phyloP scores from a whole-genome alignment of 2,329 filamentous ascomycete species.

The Orbilia brochopaga region DNA sequence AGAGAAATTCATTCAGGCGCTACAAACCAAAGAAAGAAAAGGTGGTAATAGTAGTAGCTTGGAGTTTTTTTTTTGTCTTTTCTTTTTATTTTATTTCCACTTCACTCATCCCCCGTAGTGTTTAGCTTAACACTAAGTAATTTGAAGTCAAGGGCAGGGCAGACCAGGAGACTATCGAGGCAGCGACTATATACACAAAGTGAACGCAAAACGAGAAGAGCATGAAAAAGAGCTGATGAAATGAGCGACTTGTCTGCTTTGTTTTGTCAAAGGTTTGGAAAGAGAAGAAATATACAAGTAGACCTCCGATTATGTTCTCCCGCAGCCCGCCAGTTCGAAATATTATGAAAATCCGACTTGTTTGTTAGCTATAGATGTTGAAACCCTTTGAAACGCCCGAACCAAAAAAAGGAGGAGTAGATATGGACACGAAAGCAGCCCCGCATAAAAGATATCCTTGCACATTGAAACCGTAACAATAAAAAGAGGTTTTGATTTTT shows the following conservation, averaged over 20 bases:
- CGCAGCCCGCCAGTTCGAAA: conserved; percentile 18
- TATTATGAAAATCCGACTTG: not conserved
- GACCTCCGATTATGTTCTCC: conserved; percentile 50
- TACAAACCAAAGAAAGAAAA: conserved; percentile 12
- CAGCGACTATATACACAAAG: conserved; percentile 45
- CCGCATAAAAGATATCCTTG: conserved; percentile 56
- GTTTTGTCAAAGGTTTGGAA: conserved; percentile 57
- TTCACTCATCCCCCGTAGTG: not conserved
- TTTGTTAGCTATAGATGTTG: conserved; percentile 54
- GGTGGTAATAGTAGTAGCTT: conserved; percentile 11
- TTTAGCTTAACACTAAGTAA: conserved; percentile 7
- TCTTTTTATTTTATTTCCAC: conserved; percentile 20
- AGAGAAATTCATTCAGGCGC: conserved; percentile 8
- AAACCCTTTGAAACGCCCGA: conserved; percentile 29
- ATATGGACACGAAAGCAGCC: conserved; percentile 17
- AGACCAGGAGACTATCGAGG: conserved; percentile 50
- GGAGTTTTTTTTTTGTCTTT: conserved; percentile 24
- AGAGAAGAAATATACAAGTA: conserved; percentile 58
- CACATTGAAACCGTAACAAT: not conserved
- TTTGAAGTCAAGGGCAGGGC: conserved; percentile 26
- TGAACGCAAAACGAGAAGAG: conserved; percentile 19
- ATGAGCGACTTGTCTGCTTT: conserved; percentile 47
- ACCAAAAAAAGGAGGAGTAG: conserved; percentile 16
- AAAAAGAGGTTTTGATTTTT: conserved; percentile 34
- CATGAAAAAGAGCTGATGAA: conserved; percentile 1